Base-by-base conservation (phyloP, 2,329 filamentous ascomycete genomes). In the Xylaria sp. region DNA sequence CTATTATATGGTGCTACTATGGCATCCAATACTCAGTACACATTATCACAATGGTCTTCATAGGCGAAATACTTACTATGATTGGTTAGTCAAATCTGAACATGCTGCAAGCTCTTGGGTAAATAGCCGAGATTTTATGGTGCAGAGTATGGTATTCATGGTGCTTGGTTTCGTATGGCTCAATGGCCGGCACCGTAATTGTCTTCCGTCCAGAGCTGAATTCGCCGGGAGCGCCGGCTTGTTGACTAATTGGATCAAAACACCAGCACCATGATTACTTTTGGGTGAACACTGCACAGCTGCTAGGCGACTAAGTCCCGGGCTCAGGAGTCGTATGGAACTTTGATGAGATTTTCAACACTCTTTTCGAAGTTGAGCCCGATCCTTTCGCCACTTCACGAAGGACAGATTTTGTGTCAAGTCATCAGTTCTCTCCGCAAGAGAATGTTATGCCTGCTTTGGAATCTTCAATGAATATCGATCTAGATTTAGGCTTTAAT, bases 1-100 rank as follows among this genome's bases (percentile, higher is more conserved):
- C 13, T 27, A 49, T n/a, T 49, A 49, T n/a, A 49, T 49, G 45
- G 45, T 49, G 45, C 45, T n/a, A n/a, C n/a, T n/a, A n/a, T n/a
- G n/a, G n/a, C n/a, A n/a, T n/a, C n/a, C n/a, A n/a, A n/a, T n/a
- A n/a, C n/a, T n/a, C n/a, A n/a, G n/a, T n/a, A n/a, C n/a, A n/a
- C n/a, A n/a, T n/a, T n/a, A n/a, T n/a, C n/a, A n/a, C n/a, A n/a
- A n/a, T n/a, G n/a, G n/a, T n/a, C n/a, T n/a, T n/a, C n/a, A n/a
- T n/a, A n/a, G n/a, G n/a, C n/a, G n/a, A n/a, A n/a, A n/a, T n/a
- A n/a, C n/a, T n/a, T n/a, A n/a, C n/a, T n/a, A n/a, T n/a, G n/a
- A n/a, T n/a, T n/a, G n/a, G n/a, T n/a, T n/a, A n/a, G n/a, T n/a
- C n/a, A n/a, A n/a, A n/a, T n/a, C n/a, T n/a, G n/a, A n/a, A n/a